These are phyloP conservation scores for Globisporangium cystogenes DNA, from an alignment of 352 stramenopile species.

Conservation along the genomic window DNA sequence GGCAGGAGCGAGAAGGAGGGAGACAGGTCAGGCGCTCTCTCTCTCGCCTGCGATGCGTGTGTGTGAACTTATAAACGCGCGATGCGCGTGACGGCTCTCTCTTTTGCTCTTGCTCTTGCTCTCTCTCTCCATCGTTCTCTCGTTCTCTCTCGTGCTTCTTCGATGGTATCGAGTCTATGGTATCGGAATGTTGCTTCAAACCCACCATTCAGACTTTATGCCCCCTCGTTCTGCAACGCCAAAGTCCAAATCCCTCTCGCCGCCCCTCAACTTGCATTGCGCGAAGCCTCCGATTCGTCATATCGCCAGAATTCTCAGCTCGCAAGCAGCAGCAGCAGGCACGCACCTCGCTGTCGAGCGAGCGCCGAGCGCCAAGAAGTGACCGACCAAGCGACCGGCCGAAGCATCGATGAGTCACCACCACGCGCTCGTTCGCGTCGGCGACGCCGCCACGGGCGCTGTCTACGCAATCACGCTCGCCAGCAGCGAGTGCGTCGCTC, in stretches of 20 bases:
- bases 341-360: too few relatives aligned
- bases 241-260: too few relatives aligned
- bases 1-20: background rate
- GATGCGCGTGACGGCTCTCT: background rate
- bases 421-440: conserved; percentile 37
- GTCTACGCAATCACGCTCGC: conserved; percentile 27
- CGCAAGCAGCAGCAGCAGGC: background rate
- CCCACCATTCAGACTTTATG: too few relatives aligned
- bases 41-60: background rate
- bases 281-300: too few relatives aligned
- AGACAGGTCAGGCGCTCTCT: background rate
- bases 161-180: too few relatives aligned
- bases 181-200: too few relatives aligned
- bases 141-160: too few relatives aligned
- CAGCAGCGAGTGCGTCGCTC: conserved; percentile 41
- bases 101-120: background rate
- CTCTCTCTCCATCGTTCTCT: too few relatives aligned
- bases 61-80: conserved; percentile 1
- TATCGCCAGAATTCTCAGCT: too few relatives aligned
- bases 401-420: conserved; percentile 9
- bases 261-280: too few relatives aligned
- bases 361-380: background rate
- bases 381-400: too few relatives aligned
- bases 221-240: too few relatives aligned
- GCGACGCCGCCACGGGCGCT: conserved; percentile 37